phyloP scores from a whole-genome alignment of 2,329 filamentous ascomycete genomes.

The Xylariaceae sp. region DNA sequence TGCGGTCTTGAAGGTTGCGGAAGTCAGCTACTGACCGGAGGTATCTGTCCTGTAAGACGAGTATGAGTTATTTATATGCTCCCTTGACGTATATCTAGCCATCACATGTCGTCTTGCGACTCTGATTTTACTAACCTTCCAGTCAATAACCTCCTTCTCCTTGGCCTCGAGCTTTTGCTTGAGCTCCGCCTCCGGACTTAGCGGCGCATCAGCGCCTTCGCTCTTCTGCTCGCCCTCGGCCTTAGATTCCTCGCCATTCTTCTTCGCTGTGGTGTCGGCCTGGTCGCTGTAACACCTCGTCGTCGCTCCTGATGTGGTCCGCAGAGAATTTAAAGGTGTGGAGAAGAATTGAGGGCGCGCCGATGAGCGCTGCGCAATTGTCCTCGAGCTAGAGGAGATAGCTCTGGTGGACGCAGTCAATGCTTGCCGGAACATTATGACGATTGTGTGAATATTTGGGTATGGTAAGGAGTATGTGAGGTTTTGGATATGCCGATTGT shows the following conservation, averaged over 20 bases:
- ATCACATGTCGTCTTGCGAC: background rate
- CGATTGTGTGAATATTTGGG: background rate
- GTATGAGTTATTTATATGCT: background rate
- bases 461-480: constrained; percentile 2
- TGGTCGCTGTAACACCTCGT: constrained; percentile 36
- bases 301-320: constrained; percentile 23
- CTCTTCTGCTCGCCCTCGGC: constrained; percentile 32
- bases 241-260: constrained; percentile 37
- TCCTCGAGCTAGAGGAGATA: constrained; percentile 29
- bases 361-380: constrained; percentile 47
- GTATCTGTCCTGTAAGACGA: constrained; percentile 73
- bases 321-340: constrained; percentile 32
- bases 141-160: constrained; percentile 67
- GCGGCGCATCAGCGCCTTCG: constrained; percentile 29
- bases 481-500: background rate
- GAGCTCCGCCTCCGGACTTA: constrained; percentile 45
- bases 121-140: constrained; percentile 63
- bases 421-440: constrained; percentile 31
- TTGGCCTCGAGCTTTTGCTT: constrained; percentile 67
- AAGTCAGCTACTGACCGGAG: constrained; percentile 92
- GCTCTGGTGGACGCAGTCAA: constrained; percentile 30
- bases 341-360: constrained; percentile 42
- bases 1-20: constrained; percentile 95
- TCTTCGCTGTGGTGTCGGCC: constrained; percentile 37
- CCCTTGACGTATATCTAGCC: background rate